Percentiles rank a stretch among this genome's conserved stretches.
phyloP scores from a whole-genome alignment of 495 filamentous ascomycete genomes.

The Tuber melanosporum region DNA sequence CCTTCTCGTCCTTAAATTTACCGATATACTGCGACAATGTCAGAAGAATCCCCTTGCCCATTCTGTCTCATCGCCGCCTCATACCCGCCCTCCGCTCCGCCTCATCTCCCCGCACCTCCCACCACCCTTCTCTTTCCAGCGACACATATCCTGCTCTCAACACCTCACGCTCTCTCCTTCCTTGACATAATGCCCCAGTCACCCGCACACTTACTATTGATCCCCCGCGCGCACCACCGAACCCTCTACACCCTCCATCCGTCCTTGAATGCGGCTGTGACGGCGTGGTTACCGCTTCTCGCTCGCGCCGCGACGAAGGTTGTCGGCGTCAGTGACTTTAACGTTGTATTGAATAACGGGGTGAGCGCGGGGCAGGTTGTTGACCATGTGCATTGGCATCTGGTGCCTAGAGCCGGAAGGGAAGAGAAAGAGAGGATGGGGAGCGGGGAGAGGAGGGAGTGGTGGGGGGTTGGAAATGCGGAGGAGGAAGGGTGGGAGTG shows the following conservation, averaged over 20 bases:
- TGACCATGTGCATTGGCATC: constrained; percentile 84
- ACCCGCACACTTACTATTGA: constrained; percentile 69
- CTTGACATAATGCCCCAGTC: constrained; percentile 84
- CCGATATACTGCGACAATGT: background rate
- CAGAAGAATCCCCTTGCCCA: background rate
- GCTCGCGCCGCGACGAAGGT: constrained; percentile 61
- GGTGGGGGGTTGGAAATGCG: constrained; percentile 77
- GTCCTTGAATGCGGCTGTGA: constrained; percentile 44
- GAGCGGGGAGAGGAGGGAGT: constrained; percentile 48
- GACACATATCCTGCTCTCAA: constrained; percentile 67
- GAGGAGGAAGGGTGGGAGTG: constrained; percentile 9
- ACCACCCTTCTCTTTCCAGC: constrained; percentile 38
- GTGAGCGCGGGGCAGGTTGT: constrained; percentile 82
- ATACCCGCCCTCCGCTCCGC: background rate
- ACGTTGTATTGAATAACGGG: constrained; percentile 92
- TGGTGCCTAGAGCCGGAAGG: constrained; percentile 64
- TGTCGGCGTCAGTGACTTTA: constrained; percentile 68
- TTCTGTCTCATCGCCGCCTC: background rate
- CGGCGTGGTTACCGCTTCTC: constrained; percentile 66
- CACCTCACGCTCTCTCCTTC: constrained; percentile 68
- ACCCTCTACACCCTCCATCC: background rate
- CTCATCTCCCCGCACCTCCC: background rate
- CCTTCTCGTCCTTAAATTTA: background rate
- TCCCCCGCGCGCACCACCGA: constrained; percentile 53
- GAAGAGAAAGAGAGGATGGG: constrained; percentile 45